A percentile compares a stretch with the other conserved stretches of the same genome.
Conservation (phyloP, 73 alveolate genomes). For the Paramecium sexaurelia region DNA sequence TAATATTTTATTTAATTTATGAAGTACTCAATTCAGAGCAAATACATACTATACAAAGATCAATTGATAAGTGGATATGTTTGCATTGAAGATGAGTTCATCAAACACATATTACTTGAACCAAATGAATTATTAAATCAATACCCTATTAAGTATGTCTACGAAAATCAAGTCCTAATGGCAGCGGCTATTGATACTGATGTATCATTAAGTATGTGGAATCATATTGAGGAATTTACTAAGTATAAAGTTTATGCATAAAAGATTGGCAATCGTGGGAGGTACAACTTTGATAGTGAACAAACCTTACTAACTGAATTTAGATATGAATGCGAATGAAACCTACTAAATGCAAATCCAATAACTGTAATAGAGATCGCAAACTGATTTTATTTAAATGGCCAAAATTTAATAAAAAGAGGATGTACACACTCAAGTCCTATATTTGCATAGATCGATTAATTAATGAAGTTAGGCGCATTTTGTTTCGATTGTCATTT, state of each 20-base stretch:
- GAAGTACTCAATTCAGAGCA: constrained; percentile 16
- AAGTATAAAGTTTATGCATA: not conserved
- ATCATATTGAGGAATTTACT: not conserved
- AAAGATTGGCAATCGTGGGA: not conserved
- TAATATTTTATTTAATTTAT: not conserved
- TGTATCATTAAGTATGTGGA: constrained; percentile 2
- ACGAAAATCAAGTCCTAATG: not conserved
- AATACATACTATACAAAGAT: constrained; percentile 4
- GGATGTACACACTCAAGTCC: not conserved
- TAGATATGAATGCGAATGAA: not conserved
- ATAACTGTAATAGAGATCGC: not conserved
- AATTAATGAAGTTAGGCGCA: not conserved
- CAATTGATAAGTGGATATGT: not conserved
- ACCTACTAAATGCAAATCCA: not conserved
- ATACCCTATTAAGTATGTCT: not conserved
- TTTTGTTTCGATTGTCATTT: not conserved
- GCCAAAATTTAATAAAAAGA: not conserved
- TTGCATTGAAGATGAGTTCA: not conserved
- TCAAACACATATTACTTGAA: not conserved
- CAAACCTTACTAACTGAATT: not conserved
- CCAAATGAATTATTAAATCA: not conserved
- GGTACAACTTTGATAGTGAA: not conserved
- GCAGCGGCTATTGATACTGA: constrained; percentile 20
- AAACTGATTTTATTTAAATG: not conserved
- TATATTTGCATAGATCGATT: not conserved